Base-by-base conservation (phyloP, 139 green algal species). In the Coelastrella sp. region DNA sequence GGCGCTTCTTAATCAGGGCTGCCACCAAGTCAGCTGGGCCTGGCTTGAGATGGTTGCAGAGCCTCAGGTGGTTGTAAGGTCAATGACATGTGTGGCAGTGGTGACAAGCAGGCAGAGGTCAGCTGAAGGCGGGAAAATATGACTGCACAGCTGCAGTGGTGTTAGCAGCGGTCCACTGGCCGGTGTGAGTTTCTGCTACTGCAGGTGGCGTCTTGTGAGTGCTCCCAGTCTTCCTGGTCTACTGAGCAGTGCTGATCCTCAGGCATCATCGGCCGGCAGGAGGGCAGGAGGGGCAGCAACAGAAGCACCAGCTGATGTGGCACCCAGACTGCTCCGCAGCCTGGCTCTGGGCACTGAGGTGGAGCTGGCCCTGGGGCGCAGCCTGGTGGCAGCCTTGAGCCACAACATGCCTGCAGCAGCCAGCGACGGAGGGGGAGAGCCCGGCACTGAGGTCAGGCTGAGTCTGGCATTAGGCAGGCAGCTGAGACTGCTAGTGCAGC, bases 201-300 rank as follows among this genome's bases (percentile, higher is more conserved):
- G 91, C 95, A 49, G 92, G 95, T 99, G 97, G 97, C 94, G 98
- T 11, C 94, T 99, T 22, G 96, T 99, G 24, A 94, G 92, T 59
- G 96, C 96, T 17, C 96, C 97, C n/a, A 94, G 94, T 75, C 96
- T 99, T 49, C 95, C 96, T n/a, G 95, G 95, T 73, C 87, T 96
- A 10, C 91, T 89, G 89, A 92, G 56, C 63, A 83, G 72, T 11
- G 73, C 73, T 20, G 85, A 89, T 57, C 90, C 94, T 60, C 93
- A 97, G 35, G 95, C 93, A 7, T 85, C 97, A 73, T 95, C 97
- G 84, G 4, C 68, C 10, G 93, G 95, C 35, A 91, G 88, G 0
- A 81, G 87, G 9, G 93, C 95, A 68, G 93, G 93, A 17, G 82
- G 73, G 15, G 14, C 10, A 35, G 12, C 10, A 11, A 73, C 68